A percentile compares a stretch with the other conserved stretches of the same genome.
Evolutionary conservation across 495 filamentous ascomycete genomes (phyloP).

Genomic region (Bryoglossum gracile): DNA sequence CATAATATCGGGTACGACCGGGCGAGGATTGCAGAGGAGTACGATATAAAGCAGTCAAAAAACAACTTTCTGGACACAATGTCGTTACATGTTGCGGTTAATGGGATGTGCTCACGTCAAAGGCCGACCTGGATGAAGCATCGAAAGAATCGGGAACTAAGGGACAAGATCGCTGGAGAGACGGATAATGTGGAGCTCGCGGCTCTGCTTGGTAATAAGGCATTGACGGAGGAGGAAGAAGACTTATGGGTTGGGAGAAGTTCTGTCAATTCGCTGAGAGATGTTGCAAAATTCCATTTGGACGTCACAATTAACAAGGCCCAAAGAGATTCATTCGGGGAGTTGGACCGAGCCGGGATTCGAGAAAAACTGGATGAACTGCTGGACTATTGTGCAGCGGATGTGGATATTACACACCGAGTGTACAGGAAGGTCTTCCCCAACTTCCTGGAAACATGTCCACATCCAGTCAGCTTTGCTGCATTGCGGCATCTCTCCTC

Average conservation of each 20-base stretch:
- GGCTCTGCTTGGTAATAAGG: conserved; percentile 58
- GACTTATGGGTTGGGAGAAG: conserved; percentile 93
- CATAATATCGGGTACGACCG: conserved; percentile 97
- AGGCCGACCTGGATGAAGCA: conserved; percentile 95
- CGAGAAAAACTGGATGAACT: conserved; percentile 66
- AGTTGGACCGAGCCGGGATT: conserved; percentile 64
- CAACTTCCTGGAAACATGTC: conserved; percentile 77
- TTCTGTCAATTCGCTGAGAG: conserved; percentile 88
- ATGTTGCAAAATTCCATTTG: conserved; percentile 96
- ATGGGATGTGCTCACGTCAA: conserved; percentile 97
- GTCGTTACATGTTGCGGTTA: conserved; percentile 95
- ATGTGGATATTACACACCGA: conserved; percentile 85
- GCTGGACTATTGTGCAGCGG: conserved; percentile 91
- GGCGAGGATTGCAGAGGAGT: conserved; percentile 83
- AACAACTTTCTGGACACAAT: conserved; percentile 96
- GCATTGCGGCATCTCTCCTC: conserved; percentile 86
- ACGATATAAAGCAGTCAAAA: conserved; percentile 68
- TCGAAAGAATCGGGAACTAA: conserved; percentile 76
- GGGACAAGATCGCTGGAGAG: conserved; percentile 71
- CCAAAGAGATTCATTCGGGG: conserved; percentile 78
- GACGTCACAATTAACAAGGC: conserved; percentile 87
- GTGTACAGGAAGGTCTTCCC: conserved; percentile 91
- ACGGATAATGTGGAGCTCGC: conserved; percentile 63
- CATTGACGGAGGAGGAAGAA: conserved; percentile 72
- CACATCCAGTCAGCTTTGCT: conserved; percentile 95